Evolutionary conservation across 148 eudicot species (phyloP).

Genomic region (Diospyros kaki): DNA sequence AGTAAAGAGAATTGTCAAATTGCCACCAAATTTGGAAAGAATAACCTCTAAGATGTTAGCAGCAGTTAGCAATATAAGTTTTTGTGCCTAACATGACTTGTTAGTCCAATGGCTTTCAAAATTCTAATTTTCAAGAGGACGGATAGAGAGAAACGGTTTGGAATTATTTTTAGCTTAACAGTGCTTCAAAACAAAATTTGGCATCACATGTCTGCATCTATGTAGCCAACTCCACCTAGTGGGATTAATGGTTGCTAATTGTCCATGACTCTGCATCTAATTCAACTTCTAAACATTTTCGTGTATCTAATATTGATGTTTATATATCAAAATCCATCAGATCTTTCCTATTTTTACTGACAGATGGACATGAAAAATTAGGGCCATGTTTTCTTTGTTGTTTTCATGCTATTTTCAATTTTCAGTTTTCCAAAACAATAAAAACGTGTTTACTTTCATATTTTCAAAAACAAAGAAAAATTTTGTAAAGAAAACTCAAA

Average conservation of each 20-base stretch:
- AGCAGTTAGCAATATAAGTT: background rate
- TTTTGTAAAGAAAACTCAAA: too few relatives aligned
- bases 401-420: too few relatives aligned
- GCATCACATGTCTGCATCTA: too few relatives aligned
- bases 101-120: background rate
- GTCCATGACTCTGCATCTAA: background rate
- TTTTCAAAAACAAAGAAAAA: too few relatives aligned
- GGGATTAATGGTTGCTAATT: slow-evolving; percentile 2
- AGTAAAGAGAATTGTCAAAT: background rate
- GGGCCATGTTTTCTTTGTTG: background rate
- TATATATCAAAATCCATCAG: background rate
- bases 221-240: background rate
- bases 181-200: background rate
- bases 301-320: background rate
- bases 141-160: background rate
- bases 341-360: background rate
- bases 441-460: too few relatives aligned
- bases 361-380: background rate
- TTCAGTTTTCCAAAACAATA: too few relatives aligned
- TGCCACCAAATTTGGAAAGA: background rate
- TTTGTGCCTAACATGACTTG: too few relatives aligned
- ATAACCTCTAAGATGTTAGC: background rate
- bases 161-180: background rate
- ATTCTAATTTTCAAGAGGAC: background rate
- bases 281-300: background rate